Percentiles rank a stretch among this genome's conserved stretches.
These are phyloP conservation scores for Pulveroboletus ravenelii DNA, from an alignment of 768 basidiomycete species.

Conservation along the genomic window DNA sequence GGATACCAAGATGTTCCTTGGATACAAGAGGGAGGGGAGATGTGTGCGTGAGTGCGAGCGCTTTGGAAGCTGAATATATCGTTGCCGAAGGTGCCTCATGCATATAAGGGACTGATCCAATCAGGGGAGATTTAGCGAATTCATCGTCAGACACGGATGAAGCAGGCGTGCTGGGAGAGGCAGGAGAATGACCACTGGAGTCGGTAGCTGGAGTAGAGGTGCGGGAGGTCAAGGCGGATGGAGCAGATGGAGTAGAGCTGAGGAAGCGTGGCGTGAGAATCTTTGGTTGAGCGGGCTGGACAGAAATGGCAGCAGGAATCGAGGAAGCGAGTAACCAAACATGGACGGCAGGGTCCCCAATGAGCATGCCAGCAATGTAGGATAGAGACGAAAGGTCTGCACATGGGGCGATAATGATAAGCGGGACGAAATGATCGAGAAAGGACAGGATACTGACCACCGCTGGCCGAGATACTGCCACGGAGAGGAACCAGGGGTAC, in stretches of 20 bases:
- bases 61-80: conserved; percentile 35
- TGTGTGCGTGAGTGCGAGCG: conserved; percentile 56
- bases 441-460: conserved; percentile 43
- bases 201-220: conserved; percentile 15
- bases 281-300: conserved; percentile 8
- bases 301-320: not conserved
- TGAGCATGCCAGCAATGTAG: conserved; percentile 76
- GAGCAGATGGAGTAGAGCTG: not conserved
- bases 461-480: conserved; percentile 79
- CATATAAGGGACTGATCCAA: not conserved
- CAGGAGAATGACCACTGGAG: conserved; percentile 41
- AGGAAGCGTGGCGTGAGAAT: conserved; percentile 13
- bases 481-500: conserved; percentile 79
- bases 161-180: conserved; percentile 37
- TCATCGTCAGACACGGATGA: conserved; percentile 26
- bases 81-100: not conserved
- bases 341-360: conserved; percentile 75
- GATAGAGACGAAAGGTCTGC: conserved; percentile 74
- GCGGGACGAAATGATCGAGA: not conserved
- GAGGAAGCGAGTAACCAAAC: conserved; percentile 49
- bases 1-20: conserved; percentile 76
- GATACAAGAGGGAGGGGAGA: conserved; percentile 61
- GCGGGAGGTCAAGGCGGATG: conserved; percentile 14
- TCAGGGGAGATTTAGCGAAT: conserved; percentile 4
- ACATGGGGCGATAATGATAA: conserved; percentile 3